Conservation (phyloP, 208 protist genomes). For the Chromosphaera perkinsii region DNA sequence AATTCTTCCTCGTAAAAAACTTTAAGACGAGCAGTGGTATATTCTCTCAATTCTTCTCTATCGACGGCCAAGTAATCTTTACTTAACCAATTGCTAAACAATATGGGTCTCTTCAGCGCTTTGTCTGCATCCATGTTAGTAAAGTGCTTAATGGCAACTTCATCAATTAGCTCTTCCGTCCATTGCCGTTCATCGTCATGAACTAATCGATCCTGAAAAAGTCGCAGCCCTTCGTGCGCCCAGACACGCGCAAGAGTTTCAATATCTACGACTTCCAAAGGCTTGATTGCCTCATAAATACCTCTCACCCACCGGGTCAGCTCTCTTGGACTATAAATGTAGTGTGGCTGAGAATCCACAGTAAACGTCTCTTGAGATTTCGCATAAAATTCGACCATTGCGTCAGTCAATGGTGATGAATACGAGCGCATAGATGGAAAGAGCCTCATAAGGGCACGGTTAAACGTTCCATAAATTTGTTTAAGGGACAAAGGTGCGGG, state of each 20-base stretch:
- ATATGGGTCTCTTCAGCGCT: slow-evolving; percentile 77
- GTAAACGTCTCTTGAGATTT: slow-evolving; percentile 69
- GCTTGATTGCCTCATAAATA: slow-evolving; percentile 82
- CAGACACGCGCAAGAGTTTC: slow-evolving; percentile 82
- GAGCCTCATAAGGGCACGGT: slow-evolving; percentile 79
- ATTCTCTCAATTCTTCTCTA: slow-evolving; percentile 72
- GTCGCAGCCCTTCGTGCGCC: slow-evolving; percentile 91
- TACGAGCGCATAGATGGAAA: slow-evolving; percentile 53
- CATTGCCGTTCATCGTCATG: slow-evolving; percentile 60
- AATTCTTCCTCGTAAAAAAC: slow-evolving; percentile 88
- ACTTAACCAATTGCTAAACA: slow-evolving; percentile 90
- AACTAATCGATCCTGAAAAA: slow-evolving; percentile 53
- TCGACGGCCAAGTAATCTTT: slow-evolving; percentile 79
- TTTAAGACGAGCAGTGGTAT: slow-evolving; percentile 76
- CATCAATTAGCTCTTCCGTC: slow-evolving; percentile 74
- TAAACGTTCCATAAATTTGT: slow-evolving; percentile 97
- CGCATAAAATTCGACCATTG: slow-evolving; percentile 91
- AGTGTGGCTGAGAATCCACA: slow-evolving; percentile 69
- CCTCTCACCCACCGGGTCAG: slow-evolving; percentile 94
- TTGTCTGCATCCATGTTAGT: slow-evolving; percentile 50
- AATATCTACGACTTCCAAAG: slow-evolving; percentile 59
- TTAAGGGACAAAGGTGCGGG: slow-evolving; percentile 85
- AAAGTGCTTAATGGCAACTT: slow-evolving; percentile 60
- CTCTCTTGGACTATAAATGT: slow-evolving; percentile 97
- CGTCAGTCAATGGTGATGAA: slow-evolving; percentile 65